Evolutionary conservation across 768 basidiomycete genomes (phyloP), one percentile per base, ranked within the genome.

Genomic region (Rickenella mellea): DNA sequence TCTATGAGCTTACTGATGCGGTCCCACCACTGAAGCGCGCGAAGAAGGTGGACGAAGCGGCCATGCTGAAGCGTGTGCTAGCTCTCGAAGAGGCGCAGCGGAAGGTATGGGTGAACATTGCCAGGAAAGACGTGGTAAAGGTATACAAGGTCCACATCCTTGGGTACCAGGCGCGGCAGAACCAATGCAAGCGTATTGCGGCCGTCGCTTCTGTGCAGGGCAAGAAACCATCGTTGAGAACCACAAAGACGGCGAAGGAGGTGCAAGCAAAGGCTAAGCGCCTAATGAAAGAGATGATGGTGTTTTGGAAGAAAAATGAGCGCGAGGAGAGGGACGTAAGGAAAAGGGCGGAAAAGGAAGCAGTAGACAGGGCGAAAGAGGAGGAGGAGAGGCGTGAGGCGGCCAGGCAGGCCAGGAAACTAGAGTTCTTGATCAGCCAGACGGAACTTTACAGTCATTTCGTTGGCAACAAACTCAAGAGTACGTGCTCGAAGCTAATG

Each of bases 381-480:
- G 91, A 94, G 60, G 92, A 94, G 59, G 91, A 96, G 63, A 87
- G 80, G 56, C 75, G 94, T 30, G 96, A 99, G 63, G 84, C 87
- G 10, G 85, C 92, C 28, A 71, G 96, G 40, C 90, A 94, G 60
- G 89, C 92, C 10, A 76, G 94, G 51, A 97, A 98, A 61, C 77
- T 99, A 20, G 96, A 99, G 65, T 99, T 98, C 66, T 69, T 99
- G 62, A 92, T 99, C 61, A 97, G 89, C 45, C 94, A 98, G 63
- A 98, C 96, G 3, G 96, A 99, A 59, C 74, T 98, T 6, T 99
- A 98, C 64, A 92, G 89, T 51, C 96, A 99, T 66, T 98, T 99
- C 73, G 92, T 99, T 45, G 94, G 94, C 25, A 96, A 81, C 64
- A 98, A 98, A 65, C 74, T 90, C 41, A 88, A 88, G 61, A 90